Evolutionary conservation across 1,284 basidiomycete genomes (phyloP), one percentile per base, ranked within the genome.

Genomic region (Anthracocystis setariae): DNA sequence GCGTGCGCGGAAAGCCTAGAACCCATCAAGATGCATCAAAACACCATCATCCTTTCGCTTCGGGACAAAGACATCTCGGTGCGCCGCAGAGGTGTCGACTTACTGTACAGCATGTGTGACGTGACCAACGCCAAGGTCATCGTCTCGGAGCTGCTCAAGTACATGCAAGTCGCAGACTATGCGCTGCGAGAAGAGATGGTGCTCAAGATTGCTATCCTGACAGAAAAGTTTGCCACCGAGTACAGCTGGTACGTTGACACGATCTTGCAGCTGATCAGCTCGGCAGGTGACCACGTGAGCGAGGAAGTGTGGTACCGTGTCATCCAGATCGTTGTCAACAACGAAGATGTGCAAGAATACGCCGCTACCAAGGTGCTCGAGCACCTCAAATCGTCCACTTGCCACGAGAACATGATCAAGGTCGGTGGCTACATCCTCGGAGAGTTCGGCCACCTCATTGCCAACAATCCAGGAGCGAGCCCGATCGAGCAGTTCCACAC

Each of bases 281-380:
- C 93, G 46, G 96, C 96, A 5, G 96, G 96, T 48, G 96, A 98
- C 79, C 94, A 98, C 82, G 94, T 98, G 52, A 94, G 95, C 51
- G 95, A 98, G 70, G 94, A 98, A 85, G 94, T 98, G 25, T 98
- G 96, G 96, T 98, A 95, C 84, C 91, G 96, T 51, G 93, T 98
- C 39, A 91, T 98, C 20, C 96, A 98, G 83, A 96, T 98, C 65
- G 93, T 97, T 29, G 96, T 93, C 47, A 98, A 98, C 83, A 98
- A 95, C 46, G 95, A 98, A 83, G 93, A 98, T 84, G 86, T 98
- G 37, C 84, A 84, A 57, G 82, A 91, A 66, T 99, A 99, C 84
- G 95, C 96, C 3, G 93, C 93, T 3, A 90, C 90, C 76, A 93
- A 93, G n/a, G 89, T 95, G 32, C 93, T 94, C 77, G 91, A 93